These are phyloP conservation scores for Trichoderma sp. DNA, from an alignment of 2,329 filamentous ascomycete genomes.

Conservation along the genomic window DNA sequence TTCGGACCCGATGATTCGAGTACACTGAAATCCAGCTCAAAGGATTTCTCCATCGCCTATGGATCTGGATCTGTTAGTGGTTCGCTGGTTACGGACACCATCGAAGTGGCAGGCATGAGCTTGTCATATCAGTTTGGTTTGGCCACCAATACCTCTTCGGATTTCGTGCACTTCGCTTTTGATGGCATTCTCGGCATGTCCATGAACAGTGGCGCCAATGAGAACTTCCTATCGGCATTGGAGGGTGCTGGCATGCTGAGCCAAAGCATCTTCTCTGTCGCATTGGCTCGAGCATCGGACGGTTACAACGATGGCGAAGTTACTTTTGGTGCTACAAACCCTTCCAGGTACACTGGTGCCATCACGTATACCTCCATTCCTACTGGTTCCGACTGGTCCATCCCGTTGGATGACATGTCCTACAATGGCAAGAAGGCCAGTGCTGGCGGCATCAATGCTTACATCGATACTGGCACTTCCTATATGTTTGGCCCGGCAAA, in stretches of 20 bases:
- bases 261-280: conserved; percentile 68
- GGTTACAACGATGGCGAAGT: conserved; percentile 70
- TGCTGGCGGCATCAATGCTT: conserved; percentile 59
- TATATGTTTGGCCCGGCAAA: conserved; percentile 69
- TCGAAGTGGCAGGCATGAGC: conserved; percentile 65
- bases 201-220: conserved; percentile 55
- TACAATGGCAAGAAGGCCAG: conserved; percentile 58
- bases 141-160: conserved; percentile 66
- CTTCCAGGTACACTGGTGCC: conserved; percentile 63
- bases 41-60: conserved; percentile 67
- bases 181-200: conserved; percentile 84
- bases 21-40: conserved; percentile 53
- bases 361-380: conserved; percentile 63
- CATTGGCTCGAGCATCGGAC: conserved; percentile 65
- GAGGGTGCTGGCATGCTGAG: conserved; percentile 53
- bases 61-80: conserved; percentile 75
- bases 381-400: conserved; percentile 65
- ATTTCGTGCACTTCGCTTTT: conserved; percentile 77
- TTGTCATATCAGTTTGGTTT: conserved; percentile 69
- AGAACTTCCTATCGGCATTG: conserved; percentile 67
- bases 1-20: conserved; percentile 67
- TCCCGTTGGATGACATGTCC: conserved; percentile 64
- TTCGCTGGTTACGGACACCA: conserved; percentile 60
- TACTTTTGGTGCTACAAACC: conserved; percentile 70
- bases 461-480: conserved; percentile 82